phyloP scores from a whole-genome alignment of 768 basidiomycete genomes.

The Boletus eberwhitei region DNA sequence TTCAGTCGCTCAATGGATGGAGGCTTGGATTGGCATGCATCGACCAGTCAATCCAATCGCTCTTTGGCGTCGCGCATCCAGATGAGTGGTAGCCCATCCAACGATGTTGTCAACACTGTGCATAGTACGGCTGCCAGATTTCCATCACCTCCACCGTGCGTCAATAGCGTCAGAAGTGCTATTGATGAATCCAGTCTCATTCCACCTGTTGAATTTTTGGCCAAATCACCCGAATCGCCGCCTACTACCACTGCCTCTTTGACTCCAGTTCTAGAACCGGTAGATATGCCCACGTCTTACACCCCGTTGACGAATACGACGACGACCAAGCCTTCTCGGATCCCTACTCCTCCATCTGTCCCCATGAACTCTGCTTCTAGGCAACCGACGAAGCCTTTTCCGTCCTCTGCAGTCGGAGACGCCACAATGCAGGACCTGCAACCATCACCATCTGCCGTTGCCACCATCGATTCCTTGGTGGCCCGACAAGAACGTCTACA shows the following conservation, averaged over 20 bases:
- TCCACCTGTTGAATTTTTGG: slow-evolving; percentile 31
- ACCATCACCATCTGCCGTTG: not conserved
- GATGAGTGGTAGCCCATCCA: slow-evolving; percentile 5
- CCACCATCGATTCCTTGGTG: slow-evolving; percentile 4
- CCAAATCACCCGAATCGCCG: slow-evolving; percentile 16
- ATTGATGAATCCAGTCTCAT: slow-evolving; percentile 19
- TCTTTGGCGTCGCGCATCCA: slow-evolving; percentile 27
- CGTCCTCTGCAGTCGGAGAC: not conserved
- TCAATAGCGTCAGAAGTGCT: not conserved
- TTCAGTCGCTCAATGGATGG: not conserved
- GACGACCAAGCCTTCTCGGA: not conserved
- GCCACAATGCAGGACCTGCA: not conserved
- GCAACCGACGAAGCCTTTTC: not conserved
- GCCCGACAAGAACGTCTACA: slow-evolving; percentile 14
- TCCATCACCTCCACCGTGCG: not conserved
- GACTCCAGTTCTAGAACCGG: not conserved
- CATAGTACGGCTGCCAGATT: not conserved
- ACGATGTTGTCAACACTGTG: not conserved
- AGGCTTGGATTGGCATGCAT: not conserved
- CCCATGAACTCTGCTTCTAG: not conserved
- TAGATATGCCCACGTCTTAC: not conserved
- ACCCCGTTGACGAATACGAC: not conserved
- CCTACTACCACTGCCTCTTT: slow-evolving; percentile 13
- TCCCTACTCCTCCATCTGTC: not conserved
- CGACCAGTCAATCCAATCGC: slow-evolving; percentile 9